phyloP scores from a whole-genome alignment of 345 rosid genomes.

The Zanthoxylum bungeanum region DNA sequence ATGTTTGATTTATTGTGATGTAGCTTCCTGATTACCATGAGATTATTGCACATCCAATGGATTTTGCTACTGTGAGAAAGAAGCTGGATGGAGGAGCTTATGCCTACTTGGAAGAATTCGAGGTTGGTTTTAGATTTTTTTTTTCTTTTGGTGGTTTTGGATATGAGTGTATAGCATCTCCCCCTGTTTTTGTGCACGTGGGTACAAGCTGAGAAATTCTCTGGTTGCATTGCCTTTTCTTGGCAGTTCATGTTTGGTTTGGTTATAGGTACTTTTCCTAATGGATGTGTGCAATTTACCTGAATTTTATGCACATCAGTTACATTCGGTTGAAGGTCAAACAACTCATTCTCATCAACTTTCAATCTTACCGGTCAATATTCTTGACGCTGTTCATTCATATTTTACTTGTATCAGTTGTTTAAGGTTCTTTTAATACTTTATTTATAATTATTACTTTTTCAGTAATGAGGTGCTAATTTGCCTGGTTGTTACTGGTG shows the following conservation, averaged over 20 bases:
- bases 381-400: no score
- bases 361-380: neutral
- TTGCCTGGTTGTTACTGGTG: no score
- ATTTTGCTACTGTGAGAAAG: slow-evolving; percentile 74
- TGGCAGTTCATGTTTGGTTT: neutral
- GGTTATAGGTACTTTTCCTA: neutral
- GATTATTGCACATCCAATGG: slow-evolving; percentile 81
- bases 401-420: no score
- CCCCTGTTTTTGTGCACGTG: slow-evolving; percentile 1
- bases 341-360: neutral
- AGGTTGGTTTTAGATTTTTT: slow-evolving; percentile 41
- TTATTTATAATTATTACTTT: no score
- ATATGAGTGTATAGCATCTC: no score
- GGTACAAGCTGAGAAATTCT: no score
- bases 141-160: neutral
- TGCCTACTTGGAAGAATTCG: slow-evolving; percentile 75
- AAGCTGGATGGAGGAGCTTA: slow-evolving; percentile 66
- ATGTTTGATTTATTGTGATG: no score
- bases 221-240: neutral
- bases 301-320: neutral
- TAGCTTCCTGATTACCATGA: slow-evolving; percentile 99
- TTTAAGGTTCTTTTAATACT: no score
- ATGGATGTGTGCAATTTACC: no score
- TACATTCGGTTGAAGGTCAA: neutral
- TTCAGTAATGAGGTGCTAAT: no score